These are phyloP conservation scores for Penicillium sp. DNA, from an alignment of 2,329 filamentous ascomycete genomes.

Conservation along the genomic window DNA sequence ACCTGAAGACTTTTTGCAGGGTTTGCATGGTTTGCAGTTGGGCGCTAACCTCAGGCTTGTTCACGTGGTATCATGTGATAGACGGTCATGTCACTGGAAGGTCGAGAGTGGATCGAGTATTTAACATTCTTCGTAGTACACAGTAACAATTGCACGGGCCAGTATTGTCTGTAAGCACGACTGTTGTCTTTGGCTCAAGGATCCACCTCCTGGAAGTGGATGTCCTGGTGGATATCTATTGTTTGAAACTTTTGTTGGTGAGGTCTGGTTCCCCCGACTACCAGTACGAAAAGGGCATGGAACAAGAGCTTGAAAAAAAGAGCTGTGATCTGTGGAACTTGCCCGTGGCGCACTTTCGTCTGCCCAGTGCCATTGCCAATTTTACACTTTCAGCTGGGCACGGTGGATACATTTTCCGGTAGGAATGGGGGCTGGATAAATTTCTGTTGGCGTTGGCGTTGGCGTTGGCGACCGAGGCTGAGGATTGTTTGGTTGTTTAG, in stretches of 20 bases:
- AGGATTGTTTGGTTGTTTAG: neutral
- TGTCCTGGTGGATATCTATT: neutral
- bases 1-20: slow-evolving; percentile 9
- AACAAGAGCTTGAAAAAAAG: neutral
- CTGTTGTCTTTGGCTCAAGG: neutral
- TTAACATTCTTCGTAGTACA: no score
- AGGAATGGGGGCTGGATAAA: neutral
- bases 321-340: neutral
- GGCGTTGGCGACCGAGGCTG: neutral
- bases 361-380: neutral
- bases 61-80: neutral
- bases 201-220: neutral
- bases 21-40: slow-evolving; percentile 2
- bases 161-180: neutral
- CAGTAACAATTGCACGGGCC: neutral
- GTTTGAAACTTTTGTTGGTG: neutral
- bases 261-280: slow-evolving; percentile 7
- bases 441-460: slow-evolving; percentile 1
- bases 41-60: slow-evolving; percentile 4
- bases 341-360: neutral
- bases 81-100: neutral
- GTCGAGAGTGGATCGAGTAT: neutral
- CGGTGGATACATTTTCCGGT: slow-evolving; percentile 1
- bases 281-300: neutral
- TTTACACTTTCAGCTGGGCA: neutral